Conservation (phyloP, 805 yeast genomes). For the Ogataea siamensis region DNA sequence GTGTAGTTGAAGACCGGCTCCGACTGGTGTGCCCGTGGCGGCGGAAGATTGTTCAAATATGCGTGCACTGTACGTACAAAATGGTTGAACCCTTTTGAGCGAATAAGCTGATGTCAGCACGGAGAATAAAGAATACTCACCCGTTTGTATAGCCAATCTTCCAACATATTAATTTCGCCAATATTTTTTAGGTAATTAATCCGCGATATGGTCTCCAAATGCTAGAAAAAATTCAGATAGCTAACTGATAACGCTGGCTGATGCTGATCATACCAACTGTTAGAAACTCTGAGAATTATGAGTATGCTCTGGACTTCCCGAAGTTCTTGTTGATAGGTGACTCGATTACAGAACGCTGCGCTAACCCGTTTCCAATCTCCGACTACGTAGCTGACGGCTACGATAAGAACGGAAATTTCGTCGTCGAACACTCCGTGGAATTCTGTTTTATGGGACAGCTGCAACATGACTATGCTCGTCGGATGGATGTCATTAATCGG, state of each 20-base stretch:
- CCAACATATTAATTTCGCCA: slow-evolving; percentile 31
- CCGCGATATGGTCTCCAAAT: background rate
- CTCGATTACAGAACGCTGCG: slow-evolving; percentile 31
- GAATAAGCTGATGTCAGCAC: slow-evolving; percentile 39
- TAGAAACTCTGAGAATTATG: slow-evolving; percentile 17
- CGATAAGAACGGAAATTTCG: slow-evolving; percentile 6
- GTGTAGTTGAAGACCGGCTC: slow-evolving; percentile 21
- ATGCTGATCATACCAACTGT: slow-evolving; percentile 13
- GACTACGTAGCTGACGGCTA: slow-evolving; percentile 23
- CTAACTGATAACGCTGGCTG: slow-evolving; percentile 4
- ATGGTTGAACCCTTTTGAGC: slow-evolving; percentile 56
- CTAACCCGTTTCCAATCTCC: slow-evolving; percentile 22
- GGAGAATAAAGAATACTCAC: slow-evolving; percentile 14
- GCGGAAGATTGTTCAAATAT: slow-evolving; percentile 57
- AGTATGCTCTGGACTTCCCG: slow-evolving; percentile 20
- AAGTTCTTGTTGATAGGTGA: slow-evolving; percentile 31
- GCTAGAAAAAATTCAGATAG: background rate
- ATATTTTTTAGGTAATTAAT: background rate
- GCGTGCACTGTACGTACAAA: slow-evolving; percentile 65
- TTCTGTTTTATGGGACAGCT: slow-evolving; percentile 27
- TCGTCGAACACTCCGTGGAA: slow-evolving; percentile 6
- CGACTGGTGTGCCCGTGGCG: slow-evolving; percentile 33
- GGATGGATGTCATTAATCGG: slow-evolving; percentile 63
- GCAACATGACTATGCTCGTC: slow-evolving; percentile 46
- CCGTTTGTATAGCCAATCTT: slow-evolving; percentile 44